phyloP scores from a whole-genome alignment of 2,329 filamentous ascomycete species.

The Sporothrix phasma region DNA sequence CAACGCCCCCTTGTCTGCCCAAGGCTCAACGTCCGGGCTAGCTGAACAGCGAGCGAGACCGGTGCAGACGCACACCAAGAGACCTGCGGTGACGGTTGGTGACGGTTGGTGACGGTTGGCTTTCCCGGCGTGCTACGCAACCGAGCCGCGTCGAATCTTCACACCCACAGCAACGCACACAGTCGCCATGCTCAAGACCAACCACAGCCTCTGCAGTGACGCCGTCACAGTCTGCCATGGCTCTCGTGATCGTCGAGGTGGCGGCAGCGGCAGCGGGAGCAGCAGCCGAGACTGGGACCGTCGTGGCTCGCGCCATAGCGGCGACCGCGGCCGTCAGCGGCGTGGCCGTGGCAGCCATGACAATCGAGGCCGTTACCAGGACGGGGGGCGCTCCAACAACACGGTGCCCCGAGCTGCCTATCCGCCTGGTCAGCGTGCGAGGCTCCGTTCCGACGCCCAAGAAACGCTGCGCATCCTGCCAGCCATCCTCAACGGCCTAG shows the following conservation, averaged over 20 bases:
- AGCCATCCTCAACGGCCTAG: slow-evolving; percentile 35
- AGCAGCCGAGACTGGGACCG: not conserved
- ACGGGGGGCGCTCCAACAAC: not conserved
- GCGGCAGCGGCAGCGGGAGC: too few relatives aligned
- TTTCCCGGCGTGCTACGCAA: not conserved
- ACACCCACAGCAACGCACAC: not conserved
- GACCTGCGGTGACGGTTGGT: not conserved
- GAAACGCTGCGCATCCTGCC: slow-evolving; percentile 41
- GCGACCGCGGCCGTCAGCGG: not conserved
- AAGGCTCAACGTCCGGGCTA: not conserved
- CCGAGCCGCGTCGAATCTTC: not conserved
- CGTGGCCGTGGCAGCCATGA: not conserved
- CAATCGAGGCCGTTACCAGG: not conserved
- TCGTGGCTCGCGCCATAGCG: not conserved
- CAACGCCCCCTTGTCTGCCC: not conserved
- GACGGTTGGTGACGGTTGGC: not conserved
- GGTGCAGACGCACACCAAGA: not conserved
- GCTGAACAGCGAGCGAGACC: not conserved
- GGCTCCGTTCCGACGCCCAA: slow-evolving; percentile 33
- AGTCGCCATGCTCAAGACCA: not conserved
- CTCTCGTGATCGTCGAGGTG: too few relatives aligned
- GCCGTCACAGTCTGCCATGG: not conserved
- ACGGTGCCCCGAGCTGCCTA: not conserved
- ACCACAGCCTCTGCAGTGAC: not conserved
- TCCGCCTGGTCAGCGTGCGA: slow-evolving; percentile 6